These are phyloP conservation scores for Phaeosphaeriaceae sp. DNA, from an alignment of 2,329 filamentous ascomycete genomes.

Conservation along the genomic window DNA sequence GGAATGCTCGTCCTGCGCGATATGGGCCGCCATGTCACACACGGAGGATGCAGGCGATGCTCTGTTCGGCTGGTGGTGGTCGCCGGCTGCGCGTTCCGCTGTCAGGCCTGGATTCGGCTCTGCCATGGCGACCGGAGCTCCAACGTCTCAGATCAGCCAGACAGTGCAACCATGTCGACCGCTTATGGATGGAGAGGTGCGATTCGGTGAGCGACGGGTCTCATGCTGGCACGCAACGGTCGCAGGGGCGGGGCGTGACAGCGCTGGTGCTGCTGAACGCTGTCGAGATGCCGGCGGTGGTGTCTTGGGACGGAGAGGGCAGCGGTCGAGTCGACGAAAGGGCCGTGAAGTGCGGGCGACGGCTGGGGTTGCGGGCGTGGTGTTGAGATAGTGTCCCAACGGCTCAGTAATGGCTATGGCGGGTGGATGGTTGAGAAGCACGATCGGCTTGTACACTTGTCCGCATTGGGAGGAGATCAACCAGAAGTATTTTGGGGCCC, in stretches of 20 bases:
- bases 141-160: conserved; percentile 34
- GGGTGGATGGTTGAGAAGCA: conserved; percentile 20
- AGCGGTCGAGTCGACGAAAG: neutral
- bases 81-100: conserved; percentile 23
- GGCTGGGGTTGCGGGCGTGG: neutral
- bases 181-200: conserved; percentile 11
- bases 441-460: conserved; percentile 21
- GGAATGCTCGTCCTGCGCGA: conserved; percentile 16
- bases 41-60: conserved; percentile 32
- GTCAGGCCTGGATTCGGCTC: conserved; percentile 34
- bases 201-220: conserved; percentile 22
- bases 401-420: conserved; percentile 1
- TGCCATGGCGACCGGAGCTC: conserved; percentile 39
- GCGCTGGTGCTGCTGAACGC: neutral
- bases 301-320: no score
- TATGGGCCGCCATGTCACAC: conserved; percentile 30
- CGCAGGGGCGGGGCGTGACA: neutral
- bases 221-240: conserved; percentile 37
- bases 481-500: conserved; percentile 20
- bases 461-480: conserved; percentile 18
- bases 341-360: neutral
- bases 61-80: no score
- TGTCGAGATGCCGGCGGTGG: neutral
- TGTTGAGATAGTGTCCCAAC: conserved; percentile 3
- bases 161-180: conserved; percentile 43